Evolutionary conservation across 345 rosid species (phyloP).

Genomic region (Combretum micranthum): DNA sequence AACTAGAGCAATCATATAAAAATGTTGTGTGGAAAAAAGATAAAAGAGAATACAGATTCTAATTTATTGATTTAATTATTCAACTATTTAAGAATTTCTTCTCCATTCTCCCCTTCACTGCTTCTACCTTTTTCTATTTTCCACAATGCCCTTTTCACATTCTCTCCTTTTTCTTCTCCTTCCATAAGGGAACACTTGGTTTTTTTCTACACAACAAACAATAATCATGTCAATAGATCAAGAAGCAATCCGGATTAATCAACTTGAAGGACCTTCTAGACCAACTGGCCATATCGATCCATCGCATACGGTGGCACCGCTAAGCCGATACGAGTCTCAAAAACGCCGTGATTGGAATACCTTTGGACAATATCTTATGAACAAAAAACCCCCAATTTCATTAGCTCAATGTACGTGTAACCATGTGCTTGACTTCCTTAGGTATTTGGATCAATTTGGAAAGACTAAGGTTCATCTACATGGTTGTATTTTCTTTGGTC

Average conservation of each 20-base stretch:
- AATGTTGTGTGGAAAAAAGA: no score
- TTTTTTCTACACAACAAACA: no score
- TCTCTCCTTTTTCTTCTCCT: neutral
- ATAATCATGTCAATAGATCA: constrained; percentile 22
- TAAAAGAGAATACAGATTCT: no score
- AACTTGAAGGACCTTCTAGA: constrained; percentile 39
- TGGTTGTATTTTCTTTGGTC: constrained; percentile 72
- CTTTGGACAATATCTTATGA: constrained; percentile 72
- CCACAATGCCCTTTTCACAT: constrained; percentile 14
- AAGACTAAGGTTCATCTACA: constrained; percentile 76
- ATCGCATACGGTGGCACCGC: constrained; percentile 23
- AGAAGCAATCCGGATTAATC: constrained; percentile 14
- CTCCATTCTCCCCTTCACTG: constrained; percentile 10
- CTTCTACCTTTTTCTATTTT: neutral
- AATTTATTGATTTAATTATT: no score
- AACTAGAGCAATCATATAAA: no score
- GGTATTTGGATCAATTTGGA: constrained; percentile 78
- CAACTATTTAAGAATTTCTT: neutral
- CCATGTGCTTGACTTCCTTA: constrained; percentile 65
- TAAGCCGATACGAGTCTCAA: constrained; percentile 83
- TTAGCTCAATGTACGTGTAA: constrained; percentile 47
- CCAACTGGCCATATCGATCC: constrained; percentile 21
- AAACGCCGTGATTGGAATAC: constrained; percentile 86
- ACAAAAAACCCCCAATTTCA: constrained; percentile 58
- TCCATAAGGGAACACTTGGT: no score